Conservation (phyloP, 2,329 filamentous ascomycete genomes). For the Zelopaecilomyces penicillatus region DNA sequence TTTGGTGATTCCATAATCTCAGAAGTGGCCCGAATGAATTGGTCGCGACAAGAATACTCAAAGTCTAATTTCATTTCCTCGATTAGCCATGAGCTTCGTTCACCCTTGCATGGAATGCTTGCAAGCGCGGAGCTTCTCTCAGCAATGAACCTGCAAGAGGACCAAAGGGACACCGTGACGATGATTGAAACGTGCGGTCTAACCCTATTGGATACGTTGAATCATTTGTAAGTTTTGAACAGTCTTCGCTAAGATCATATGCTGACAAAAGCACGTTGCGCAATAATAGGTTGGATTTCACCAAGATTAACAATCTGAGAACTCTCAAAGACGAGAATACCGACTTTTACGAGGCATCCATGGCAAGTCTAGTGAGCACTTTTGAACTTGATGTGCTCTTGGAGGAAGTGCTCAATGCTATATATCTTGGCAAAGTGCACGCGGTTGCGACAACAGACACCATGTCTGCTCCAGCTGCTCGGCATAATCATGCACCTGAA, state of each 20-base stretch:
- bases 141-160: constrained; percentile 32
- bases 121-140: constrained; percentile 42
- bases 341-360: not conserved
- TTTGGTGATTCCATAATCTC: constrained; percentile 8
- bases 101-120: constrained; percentile 48
- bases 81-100: constrained; percentile 49
- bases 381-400: constrained; percentile 19
- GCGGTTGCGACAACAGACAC: not conserved
- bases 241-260: too few species aligned
- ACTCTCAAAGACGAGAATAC: constrained; percentile 1
- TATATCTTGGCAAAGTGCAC: constrained; percentile 20
- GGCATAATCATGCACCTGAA: constrained; percentile 30
- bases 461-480: constrained; percentile 33
- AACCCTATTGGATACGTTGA: constrained; percentile 41
- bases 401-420: constrained; percentile 24
- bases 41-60: constrained; percentile 3
- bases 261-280: not conserved
- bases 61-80: constrained; percentile 20
- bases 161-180: constrained; percentile 35
- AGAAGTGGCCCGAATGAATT: constrained; percentile 5
- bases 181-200: constrained; percentile 41
- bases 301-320: constrained; percentile 36
- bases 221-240: constrained; percentile 26
- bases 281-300: constrained; percentile 29
- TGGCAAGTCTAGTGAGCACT: constrained; percentile 2